Percentiles rank a stretch among this genome's conserved stretches.
Conservation (phyloP, 2,329 filamentous ascomycete species). For the Claviceps monticola region DNA sequence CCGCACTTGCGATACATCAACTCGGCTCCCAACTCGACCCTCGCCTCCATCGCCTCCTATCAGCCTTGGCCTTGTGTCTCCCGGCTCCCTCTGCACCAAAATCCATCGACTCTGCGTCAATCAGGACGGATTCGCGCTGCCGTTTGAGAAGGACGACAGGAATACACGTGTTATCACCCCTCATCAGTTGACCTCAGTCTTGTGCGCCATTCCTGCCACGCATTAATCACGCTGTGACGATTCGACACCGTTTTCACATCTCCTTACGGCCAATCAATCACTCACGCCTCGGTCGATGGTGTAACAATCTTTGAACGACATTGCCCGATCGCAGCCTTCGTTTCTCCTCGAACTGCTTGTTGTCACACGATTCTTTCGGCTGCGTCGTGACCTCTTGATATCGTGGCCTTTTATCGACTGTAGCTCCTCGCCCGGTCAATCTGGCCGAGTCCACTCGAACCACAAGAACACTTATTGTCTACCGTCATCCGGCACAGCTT, state of each 20-base stretch:
- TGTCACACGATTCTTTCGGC: background rate
- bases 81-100: background rate
- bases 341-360: slow-evolving; percentile 1
- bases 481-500: slow-evolving; percentile 9
- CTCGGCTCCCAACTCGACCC: background rate
- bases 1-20: background rate
- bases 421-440: background rate
- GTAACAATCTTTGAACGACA: background rate
- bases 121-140: background rate
- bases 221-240: slow-evolving; percentile 1
- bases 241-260: background rate
- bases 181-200: background rate
- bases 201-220: background rate
- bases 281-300: background rate
- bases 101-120: background rate
- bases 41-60: background rate
- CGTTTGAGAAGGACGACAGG: background rate
- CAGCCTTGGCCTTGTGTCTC: slow-evolving; percentile 1
- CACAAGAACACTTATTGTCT: slow-evolving; percentile 13
- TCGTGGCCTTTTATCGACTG: background rate
- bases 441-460: background rate
- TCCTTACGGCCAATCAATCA: background rate
- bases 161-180: background rate
- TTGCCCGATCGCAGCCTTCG: background rate
- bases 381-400: background rate